Evolutionary conservation across 768 basidiomycete genomes (phyloP).

Genomic region (Lentinus tigrinus): DNA sequence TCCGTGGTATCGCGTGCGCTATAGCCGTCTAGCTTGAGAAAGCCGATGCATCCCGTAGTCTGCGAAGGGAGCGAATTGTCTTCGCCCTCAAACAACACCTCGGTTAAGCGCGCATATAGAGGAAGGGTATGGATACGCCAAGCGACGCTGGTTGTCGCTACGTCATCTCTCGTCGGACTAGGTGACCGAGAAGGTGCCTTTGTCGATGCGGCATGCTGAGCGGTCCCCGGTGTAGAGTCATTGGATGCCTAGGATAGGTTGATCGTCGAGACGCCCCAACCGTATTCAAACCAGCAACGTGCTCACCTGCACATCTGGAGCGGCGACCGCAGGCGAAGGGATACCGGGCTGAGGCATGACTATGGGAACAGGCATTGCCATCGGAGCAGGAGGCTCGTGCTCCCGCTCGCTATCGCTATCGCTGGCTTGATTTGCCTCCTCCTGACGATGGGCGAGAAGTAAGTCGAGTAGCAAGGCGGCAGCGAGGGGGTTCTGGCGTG

Average conservation of each 20-base stretch:
- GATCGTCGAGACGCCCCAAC: no score
- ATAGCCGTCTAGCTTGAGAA: constrained; percentile 9
- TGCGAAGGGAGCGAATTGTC: not conserved
- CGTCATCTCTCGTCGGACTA: not conserved
- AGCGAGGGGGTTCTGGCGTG: not conserved
- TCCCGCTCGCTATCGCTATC: not conserved
- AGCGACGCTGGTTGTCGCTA: not conserved
- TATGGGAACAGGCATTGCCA: not conserved
- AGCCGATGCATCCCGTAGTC: not conserved
- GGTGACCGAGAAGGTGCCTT: not conserved
- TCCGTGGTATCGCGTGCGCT: constrained; percentile 4
- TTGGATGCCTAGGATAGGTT: no score
- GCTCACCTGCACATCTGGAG: not conserved
- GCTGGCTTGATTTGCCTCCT: not conserved
- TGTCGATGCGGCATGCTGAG: not conserved
- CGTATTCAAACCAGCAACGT: no score
- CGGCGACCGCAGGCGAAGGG: no score
- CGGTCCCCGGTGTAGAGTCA: no score
- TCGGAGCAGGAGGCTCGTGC: not conserved
- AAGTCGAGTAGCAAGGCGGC: not conserved
- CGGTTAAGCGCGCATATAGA: not conserved
- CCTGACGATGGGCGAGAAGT: not conserved
- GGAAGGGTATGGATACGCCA: constrained; percentile 3
- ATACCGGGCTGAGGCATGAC: not conserved
- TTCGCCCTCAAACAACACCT: not conserved